Percentiles rank a stretch among this genome's conserved stretches.
Conservation (phyloP, 106 monocot species). For the Hemerocallis citrina region DNA sequence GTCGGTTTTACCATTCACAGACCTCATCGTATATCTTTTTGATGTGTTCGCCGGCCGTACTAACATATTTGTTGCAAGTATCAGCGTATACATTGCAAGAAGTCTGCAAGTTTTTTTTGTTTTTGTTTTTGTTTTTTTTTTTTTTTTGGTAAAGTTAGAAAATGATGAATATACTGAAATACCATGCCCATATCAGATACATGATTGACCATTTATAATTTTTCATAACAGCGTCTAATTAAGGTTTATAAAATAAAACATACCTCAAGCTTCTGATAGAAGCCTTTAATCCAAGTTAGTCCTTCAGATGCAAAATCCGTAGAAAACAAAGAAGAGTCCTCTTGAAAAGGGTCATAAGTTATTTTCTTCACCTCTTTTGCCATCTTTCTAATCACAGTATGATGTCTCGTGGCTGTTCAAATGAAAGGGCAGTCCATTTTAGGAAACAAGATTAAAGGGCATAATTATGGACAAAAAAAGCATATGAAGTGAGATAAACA, state of each 20-base stretch:
- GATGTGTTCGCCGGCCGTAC: not conserved
- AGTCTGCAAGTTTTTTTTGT: not conserved
- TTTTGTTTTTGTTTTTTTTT: too few species aligned
- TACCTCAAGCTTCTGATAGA: not conserved
- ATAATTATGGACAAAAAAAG: too few species aligned
- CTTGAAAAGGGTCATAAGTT: not conserved
- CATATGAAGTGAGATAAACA: too few species aligned
- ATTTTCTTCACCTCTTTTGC: not conserved
- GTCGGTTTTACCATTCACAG: not conserved
- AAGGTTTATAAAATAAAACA: not conserved
- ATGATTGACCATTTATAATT: not conserved
- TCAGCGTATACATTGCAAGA: not conserved
- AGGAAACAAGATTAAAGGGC: too few species aligned
- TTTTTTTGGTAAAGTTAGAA: too few species aligned
- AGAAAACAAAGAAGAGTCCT: not conserved
- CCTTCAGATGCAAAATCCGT: not conserved
- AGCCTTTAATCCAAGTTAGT: not conserved
- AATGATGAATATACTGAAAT: not conserved
- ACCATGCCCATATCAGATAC: conserved; percentile 2
- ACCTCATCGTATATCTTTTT: conserved; percentile 1
- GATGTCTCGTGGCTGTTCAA: not conserved
- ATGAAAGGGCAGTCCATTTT: not conserved
- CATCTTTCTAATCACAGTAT: conserved; percentile 1
- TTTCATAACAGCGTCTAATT: not conserved
- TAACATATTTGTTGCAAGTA: not conserved